Evolutionary conservation across 208 protist genomes (phyloP).

Genomic region (Leishmania tropica): DNA sequence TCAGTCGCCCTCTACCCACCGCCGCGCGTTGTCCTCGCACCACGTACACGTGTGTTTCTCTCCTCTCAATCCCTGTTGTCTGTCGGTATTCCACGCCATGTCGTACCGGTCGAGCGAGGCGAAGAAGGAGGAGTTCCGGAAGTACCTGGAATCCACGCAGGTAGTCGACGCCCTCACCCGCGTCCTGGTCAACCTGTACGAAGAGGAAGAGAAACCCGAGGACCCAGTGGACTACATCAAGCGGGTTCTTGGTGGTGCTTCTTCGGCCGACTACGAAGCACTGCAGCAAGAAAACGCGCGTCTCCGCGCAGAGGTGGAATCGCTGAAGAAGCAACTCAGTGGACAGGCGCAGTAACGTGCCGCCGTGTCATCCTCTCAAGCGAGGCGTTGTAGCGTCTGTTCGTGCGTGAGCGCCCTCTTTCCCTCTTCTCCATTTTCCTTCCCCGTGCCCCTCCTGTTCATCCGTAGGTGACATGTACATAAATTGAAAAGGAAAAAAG

Average conservation of each 20-base stretch:
- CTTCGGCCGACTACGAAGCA: slow-evolving; percentile 83
- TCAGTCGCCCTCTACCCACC: too few relatives aligned
- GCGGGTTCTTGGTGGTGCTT: slow-evolving; percentile 91
- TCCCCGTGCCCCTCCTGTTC: background rate
- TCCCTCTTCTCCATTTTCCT: background rate
- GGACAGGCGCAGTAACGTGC: slow-evolving; percentile 32
- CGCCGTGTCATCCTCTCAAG: background rate
- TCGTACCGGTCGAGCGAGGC: slow-evolving; percentile 92
- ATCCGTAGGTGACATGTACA: slow-evolving; percentile 9
- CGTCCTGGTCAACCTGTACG: slow-evolving; percentile 93
- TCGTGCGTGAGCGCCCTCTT: background rate
- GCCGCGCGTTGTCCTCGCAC: background rate
- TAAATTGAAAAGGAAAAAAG: background rate
- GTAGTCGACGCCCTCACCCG: slow-evolving; percentile 94
- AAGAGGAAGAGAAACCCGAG: slow-evolving; percentile 92
- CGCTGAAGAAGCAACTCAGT: slow-evolving; percentile 75
- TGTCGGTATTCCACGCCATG: slow-evolving; percentile 39
- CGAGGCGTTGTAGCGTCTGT: background rate
- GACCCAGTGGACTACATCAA: slow-evolving; percentile 95
- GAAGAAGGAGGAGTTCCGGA: slow-evolving; percentile 96
- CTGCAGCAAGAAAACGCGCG: slow-evolving; percentile 85
- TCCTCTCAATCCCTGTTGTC: background rate
- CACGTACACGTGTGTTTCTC: background rate
- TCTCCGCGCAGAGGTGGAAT: slow-evolving; percentile 83
- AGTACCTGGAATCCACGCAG: slow-evolving; percentile 92